phyloP scores from a whole-genome alignment of 2,329 filamentous ascomycete species.

The Volutella citrinella region DNA sequence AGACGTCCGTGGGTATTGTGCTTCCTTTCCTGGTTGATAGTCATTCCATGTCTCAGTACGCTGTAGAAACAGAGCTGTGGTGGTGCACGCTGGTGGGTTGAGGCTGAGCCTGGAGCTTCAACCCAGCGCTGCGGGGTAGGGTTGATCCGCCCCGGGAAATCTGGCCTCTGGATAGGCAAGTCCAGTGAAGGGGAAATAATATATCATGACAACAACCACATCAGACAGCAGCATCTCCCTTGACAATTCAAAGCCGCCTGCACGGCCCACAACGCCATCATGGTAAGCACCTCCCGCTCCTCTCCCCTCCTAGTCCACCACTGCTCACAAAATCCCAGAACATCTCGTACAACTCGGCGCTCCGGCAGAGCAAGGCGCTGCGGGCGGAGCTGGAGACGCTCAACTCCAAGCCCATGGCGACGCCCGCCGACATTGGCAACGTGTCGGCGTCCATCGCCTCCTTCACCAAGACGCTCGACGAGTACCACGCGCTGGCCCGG shows the following conservation, averaged over 20 bases:
- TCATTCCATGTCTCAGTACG: no score
- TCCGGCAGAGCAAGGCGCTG: constrained; percentile 80
- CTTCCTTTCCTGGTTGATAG: no score
- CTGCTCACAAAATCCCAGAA: constrained; percentile 49
- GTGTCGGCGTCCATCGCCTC: constrained; percentile 74
- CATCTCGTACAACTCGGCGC: constrained; percentile 78
- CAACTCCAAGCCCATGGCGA: constrained; percentile 60
- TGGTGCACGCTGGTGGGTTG: no score
- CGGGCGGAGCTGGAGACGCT: constrained; percentile 73
- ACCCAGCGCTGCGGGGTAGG: background rate
- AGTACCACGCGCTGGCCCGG: constrained; percentile 81
- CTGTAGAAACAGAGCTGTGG: no score
- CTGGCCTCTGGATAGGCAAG: constrained; percentile 24
- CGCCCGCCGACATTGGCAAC: constrained; percentile 58
- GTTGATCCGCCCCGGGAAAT: constrained; percentile 23
- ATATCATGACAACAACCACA: no score
- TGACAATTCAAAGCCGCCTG: constrained; percentile 8
- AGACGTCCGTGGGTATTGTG: no score
- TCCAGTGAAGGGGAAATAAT: no score
- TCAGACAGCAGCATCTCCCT: constrained; percentile 4
- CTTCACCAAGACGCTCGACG: constrained; percentile 86
- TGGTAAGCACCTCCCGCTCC: constrained; percentile 9
- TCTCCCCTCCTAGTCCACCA: background rate
- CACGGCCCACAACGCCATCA: no score
- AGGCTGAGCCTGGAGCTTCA: no score